Percentiles rank a stretch among this genome's conserved stretches.
Conservation (phyloP, 202 grass and related monocot genomes). For the Eragrostis tef region DNA sequence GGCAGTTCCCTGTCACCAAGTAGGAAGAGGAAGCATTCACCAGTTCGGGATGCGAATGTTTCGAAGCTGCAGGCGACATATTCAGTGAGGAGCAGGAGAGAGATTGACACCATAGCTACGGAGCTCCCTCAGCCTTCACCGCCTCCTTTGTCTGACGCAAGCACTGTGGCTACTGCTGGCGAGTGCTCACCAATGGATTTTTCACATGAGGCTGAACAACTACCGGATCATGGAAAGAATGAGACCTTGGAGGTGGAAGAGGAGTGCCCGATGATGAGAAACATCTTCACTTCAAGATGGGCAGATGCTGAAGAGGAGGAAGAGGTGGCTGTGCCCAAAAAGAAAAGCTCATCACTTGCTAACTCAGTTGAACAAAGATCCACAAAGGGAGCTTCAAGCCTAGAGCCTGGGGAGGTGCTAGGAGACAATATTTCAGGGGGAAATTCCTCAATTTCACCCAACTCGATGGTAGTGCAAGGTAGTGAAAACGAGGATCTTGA, state of each 20-base stretch:
- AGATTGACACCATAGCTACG: neutral
- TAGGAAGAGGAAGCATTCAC: slow-evolving; percentile 78
- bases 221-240: slow-evolving; percentile 38
- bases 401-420: slow-evolving; percentile 59
- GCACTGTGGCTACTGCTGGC: neutral
- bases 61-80: slow-evolving; percentile 44
- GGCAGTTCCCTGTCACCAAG: neutral
- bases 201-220: slow-evolving; percentile 32
- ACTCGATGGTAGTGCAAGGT: slow-evolving; percentile 47
- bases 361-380: slow-evolving; percentile 37
- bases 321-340: slow-evolving; percentile 44
- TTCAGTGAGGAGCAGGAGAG: slow-evolving; percentile 29
- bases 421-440: slow-evolving; percentile 49
- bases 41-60: slow-evolving; percentile 54
- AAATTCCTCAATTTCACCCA: slow-evolving; percentile 47
- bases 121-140: slow-evolving; percentile 43
- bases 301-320: slow-evolving; percentile 61
- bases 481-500: slow-evolving; percentile 40
- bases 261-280: slow-evolving; percentile 49
- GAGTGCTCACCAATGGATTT: slow-evolving; percentile 34
- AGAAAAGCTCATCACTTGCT: slow-evolving; percentile 52
- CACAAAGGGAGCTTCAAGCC: slow-evolving; percentile 45
- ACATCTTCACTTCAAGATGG: slow-evolving; percentile 87
- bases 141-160: slow-evolving; percentile 26
- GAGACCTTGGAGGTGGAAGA: slow-evolving; percentile 57